Base-by-base conservation (phyloP, 768 basidiomycete species). In the Lactarius trivialis region DNA sequence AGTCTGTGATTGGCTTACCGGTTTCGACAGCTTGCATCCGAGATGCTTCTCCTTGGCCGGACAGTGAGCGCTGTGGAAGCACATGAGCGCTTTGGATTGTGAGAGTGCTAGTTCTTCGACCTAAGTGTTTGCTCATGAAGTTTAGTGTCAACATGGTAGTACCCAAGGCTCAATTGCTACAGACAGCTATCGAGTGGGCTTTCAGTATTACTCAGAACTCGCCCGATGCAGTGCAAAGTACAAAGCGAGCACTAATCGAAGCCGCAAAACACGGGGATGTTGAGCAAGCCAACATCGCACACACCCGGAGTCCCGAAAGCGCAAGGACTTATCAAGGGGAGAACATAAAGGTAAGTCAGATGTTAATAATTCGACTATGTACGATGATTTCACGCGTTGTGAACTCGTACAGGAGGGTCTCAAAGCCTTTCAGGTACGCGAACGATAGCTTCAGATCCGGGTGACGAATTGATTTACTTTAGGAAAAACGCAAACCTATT, bases 141-240 rank as follows among this genome's bases (percentile, higher is more conserved):
- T 61, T 60, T 61, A 89, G 89, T 70, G 85, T 93, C 52, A 93
- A 92, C 73, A 69, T 75, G 56, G 79, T 93, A 11, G 89, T 89
- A 1, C 80, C 84, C 11, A 71, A 76, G 39, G 67, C 75, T 0
- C 69, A 83, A 48, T 81, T 91, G 2, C 68, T 93, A 12, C 66
- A 81, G 7, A 77, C 83, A 8, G 91, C 91, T 2, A 72, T 93
- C 32, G 73, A 76, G 4, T 72, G 84, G 60, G 91, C 92, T 3
- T 73, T 77, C 56, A 75, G 80, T 58, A 84, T 93, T 64, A 73
- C 73, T 17, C 69, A 70, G 26, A 89, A 88, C 67, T 91, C 89
- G 1, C 92, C 91, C 0, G 92, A 93, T 71, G 79, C 91, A 0
- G 85, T 93, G 1, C 86, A 88, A 66, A 79, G 82, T 51, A 87